phyloP scores from a whole-genome alignment of 768 basidiomycete genomes.

The Suillus weaverae region DNA sequence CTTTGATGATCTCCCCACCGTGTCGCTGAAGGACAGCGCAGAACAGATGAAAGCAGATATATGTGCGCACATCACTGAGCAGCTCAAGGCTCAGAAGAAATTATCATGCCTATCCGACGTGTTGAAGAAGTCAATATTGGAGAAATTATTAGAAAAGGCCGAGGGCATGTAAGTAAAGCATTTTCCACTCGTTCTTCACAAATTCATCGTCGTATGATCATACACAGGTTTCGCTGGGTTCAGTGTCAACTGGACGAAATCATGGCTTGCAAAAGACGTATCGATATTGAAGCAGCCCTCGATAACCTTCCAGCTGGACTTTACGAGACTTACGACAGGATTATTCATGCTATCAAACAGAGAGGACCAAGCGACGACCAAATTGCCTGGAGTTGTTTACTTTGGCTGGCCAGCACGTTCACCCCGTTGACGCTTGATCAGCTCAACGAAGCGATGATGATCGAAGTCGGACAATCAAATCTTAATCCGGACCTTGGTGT shows the following conservation, averaged over 20 bases:
- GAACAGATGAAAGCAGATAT: slow-evolving; percentile 4
- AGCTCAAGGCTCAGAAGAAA: not conserved
- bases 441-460: slow-evolving; percentile 2
- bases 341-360: slow-evolving; percentile 14
- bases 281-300: slow-evolving; percentile 9
- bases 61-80: not conserved
- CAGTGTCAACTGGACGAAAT: slow-evolving; percentile 8
- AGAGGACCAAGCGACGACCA: not conserved
- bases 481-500: not conserved
- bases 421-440: slow-evolving; percentile 1
- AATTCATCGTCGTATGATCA: not conserved
- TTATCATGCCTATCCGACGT: not conserved
- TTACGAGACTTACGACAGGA: slow-evolving; percentile 24
- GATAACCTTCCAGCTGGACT: slow-evolving; percentile 17
- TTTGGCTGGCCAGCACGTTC: not conserved
- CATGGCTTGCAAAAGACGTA: not conserved
- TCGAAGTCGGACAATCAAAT: not conserved
- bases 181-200: not conserved
- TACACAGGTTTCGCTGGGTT: slow-evolving; percentile 10
- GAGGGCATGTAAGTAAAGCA: slow-evolving; percentile 5
- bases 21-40: slow-evolving; percentile 3
- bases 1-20: not conserved
- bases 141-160: slow-evolving; percentile 5
- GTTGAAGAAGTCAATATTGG: not conserved
- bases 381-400: not conserved